phyloP scores from a whole-genome alignment of 164 flowering plant genomes.

The Aristolochia contorta region DNA sequence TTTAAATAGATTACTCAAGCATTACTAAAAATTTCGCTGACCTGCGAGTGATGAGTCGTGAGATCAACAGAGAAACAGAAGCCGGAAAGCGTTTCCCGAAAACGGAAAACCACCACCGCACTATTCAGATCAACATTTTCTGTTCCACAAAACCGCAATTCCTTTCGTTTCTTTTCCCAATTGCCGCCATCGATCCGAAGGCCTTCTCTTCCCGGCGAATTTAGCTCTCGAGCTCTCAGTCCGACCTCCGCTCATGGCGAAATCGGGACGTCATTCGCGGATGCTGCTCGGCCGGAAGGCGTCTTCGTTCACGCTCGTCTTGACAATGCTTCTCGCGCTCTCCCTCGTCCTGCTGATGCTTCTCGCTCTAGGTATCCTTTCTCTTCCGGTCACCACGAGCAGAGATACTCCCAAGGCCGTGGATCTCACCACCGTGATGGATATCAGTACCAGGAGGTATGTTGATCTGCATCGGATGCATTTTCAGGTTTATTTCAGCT shows the following conservation, averaged over 20 bases:
- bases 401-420: conserved; percentile 22
- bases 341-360: conserved; percentile 46
- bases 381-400: conserved; percentile 33
- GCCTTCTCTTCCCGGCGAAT: too few relatives aligned
- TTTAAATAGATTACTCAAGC: too few relatives aligned
- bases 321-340: conserved; percentile 42
- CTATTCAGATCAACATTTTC: too few relatives aligned
- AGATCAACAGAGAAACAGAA: too few relatives aligned
- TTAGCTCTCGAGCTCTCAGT: not conserved
- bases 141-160: too few relatives aligned
- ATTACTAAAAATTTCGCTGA: too few relatives aligned
- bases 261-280: not conserved
- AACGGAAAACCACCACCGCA: too few relatives aligned
- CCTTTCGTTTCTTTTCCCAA: too few relatives aligned
- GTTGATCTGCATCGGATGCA: not conserved
- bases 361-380: conserved; percentile 59
- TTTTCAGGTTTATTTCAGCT: not conserved
- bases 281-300: conserved; percentile 21
- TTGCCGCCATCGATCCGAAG: too few relatives aligned
- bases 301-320: conserved; percentile 34
- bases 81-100: too few relatives aligned
- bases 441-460: conserved; percentile 2
- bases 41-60: too few relatives aligned
- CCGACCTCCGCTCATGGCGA: conserved; percentile 5
- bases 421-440: conserved; percentile 49